These are phyloP conservation scores for Forsythia viridissima DNA, from an alignment of 257 asterid genomes.

Conservation along the genomic window DNA sequence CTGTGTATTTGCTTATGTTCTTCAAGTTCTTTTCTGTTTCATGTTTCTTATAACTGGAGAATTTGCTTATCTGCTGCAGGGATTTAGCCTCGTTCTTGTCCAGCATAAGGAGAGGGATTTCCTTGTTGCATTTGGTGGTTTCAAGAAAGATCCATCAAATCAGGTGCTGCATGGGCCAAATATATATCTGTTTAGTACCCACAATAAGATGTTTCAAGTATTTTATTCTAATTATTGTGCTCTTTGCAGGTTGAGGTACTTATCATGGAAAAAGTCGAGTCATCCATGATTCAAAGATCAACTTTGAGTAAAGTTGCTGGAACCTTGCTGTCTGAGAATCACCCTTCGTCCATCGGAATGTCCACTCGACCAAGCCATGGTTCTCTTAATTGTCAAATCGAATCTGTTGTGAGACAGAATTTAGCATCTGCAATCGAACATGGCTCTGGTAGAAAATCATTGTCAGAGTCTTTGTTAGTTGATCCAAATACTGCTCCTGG, in stretches of 20 bases:
- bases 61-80: constrained; percentile 52
- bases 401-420: constrained; percentile 65
- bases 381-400: constrained; percentile 48
- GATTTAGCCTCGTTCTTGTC: constrained; percentile 90
- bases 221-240: constrained; percentile 14
- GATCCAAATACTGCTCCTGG: constrained; percentile 69
- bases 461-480: constrained; percentile 77
- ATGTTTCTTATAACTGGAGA: neutral
- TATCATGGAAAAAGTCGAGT: constrained; percentile 74
- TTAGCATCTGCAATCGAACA: constrained; percentile 76
- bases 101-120: constrained; percentile 91
- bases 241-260: constrained; percentile 82
- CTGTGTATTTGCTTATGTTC: neutral
- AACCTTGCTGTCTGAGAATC: constrained; percentile 62
- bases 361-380: constrained; percentile 55
- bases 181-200: constrained; percentile 18
- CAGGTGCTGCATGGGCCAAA: constrained; percentile 53
- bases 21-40: neutral
- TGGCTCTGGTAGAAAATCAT: constrained; percentile 94
- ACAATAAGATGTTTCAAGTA: neutral
- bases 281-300: constrained; percentile 67
- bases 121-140: constrained; percentile 97
- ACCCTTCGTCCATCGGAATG: constrained; percentile 36
- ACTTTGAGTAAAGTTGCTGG: constrained; percentile 84
- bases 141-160: constrained; percentile 89